Evolutionary conservation across 345 rosid species (phyloP), one percentile per base, ranked within the genome.

Genomic region (Linum tenue): DNA sequence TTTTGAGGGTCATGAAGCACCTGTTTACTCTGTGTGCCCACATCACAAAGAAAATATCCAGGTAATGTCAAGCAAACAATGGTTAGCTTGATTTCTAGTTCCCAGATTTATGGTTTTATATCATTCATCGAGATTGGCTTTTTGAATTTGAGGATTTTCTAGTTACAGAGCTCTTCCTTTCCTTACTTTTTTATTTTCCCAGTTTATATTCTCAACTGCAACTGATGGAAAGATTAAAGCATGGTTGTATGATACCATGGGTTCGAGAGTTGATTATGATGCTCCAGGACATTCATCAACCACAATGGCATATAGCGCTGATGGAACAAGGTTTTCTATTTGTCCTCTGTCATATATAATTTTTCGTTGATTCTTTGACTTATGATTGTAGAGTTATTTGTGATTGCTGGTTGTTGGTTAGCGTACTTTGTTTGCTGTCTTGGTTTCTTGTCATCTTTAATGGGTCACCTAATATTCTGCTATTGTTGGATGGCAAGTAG

Each of bases 1-100:
- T 64, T 88, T 91, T 69, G 84, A 81, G 78, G 95, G 95, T 72
- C 95, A 91, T 79, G 95, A 91, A 73, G 86, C 97, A 66, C 86
- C 97, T 74, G 91, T 91, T 8, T 85, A 78, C 72, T 91, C 91
- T 58, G 73, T 91, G 55, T 86, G 92, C 58, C 96, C 97, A 68
- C 97, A 91, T 72, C 82, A 82, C 75, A 91, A 83, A 79, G 95
- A 82, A 73, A 86, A 72, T 75, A 85, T 86, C 70, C 89, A 86
- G 92, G 97, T 91, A 83, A 72, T 50, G 51, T 44, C 51, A 7
- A 44, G 51, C 12, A 44, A 44, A 9, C 51, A 8, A 44, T 44
- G 53, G 9, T 48, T 48, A 48, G 11, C 53, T 9, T 48, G 53
- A 3, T 9, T 9, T 48, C 14, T 12, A 4, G 9, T 43, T 43